These are phyloP conservation scores for Trichosporon ovoides DNA, from an alignment of 1,284 basidiomycete species.

Conservation along the genomic window DNA sequence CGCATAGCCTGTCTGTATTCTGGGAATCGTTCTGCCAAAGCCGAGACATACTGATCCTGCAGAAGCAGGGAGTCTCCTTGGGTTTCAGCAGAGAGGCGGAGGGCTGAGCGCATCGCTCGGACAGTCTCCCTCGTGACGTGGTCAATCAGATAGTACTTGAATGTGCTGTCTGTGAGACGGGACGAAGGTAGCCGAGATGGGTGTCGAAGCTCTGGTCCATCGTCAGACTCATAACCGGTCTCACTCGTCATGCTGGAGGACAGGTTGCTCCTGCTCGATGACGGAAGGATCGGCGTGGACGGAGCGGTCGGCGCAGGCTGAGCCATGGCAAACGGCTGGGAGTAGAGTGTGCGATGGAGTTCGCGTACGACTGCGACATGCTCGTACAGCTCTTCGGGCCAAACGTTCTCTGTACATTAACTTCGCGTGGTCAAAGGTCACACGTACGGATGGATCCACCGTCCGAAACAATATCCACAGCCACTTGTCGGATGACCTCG, in stretches of 20 bases:
- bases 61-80: background rate
- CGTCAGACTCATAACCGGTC: constrained; percentile 10
- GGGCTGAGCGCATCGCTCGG: constrained; percentile 7
- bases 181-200: constrained; percentile 31
- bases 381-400: constrained; percentile 32
- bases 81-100: background rate
- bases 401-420: constrained; percentile 31
- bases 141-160: constrained; percentile 40
- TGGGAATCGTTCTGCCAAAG: background rate
- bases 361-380: constrained; percentile 23
- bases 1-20: background rate
- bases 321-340: constrained; percentile 31
- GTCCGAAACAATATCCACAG: constrained; percentile 32
- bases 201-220: constrained; percentile 28
- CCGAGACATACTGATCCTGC: background rate
- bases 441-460: constrained; percentile 32
- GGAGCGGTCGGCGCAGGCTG: background rate
- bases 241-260: constrained; percentile 23
- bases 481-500: constrained; percentile 34
- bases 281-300: background rate
- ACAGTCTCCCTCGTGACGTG: constrained; percentile 29
- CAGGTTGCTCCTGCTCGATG: constrained; percentile 8
- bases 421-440: rapidly evolving
- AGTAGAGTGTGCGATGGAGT: constrained; percentile 33
- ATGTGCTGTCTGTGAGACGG: constrained; percentile 37